Evolutionary conservation across 495 filamentous ascomycete genomes (phyloP).

Genomic region (Zalerion maritima): DNA sequence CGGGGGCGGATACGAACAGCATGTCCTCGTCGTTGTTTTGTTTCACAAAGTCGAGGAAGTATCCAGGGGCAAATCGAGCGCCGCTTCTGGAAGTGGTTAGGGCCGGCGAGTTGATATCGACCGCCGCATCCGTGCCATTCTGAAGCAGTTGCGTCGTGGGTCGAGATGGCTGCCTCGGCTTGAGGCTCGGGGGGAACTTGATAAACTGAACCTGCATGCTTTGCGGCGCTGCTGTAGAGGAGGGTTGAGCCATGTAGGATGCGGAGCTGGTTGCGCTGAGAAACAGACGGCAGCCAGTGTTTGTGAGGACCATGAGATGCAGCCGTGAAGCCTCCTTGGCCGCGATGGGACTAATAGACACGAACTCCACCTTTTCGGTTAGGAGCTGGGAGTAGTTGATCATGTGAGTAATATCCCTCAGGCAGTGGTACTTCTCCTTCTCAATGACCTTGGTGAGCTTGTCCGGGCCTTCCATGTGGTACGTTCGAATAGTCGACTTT

Average conservation of each 20-base stretch:
- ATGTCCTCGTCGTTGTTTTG: conserved; percentile 39
- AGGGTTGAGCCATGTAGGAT: conserved; percentile 45
- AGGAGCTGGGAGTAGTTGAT: conserved; percentile 54
- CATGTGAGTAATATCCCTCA: conserved; percentile 63
- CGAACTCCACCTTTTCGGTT: conserved; percentile 51
- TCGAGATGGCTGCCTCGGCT: conserved; percentile 9
- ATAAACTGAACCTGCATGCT: conserved; percentile 96
- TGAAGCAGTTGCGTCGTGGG: conserved; percentile 18
- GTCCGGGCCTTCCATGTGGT: conserved; percentile 50
- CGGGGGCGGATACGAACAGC: conserved; percentile 75
- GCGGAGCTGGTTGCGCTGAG: conserved; percentile 76
- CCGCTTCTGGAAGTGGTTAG: conserved; percentile 42
- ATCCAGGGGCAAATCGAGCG: conserved; percentile 68
- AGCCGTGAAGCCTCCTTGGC: conserved; percentile 66
- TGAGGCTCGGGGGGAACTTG: conserved; percentile 66
- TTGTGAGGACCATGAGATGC: conserved; percentile 81
- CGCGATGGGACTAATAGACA: conserved; percentile 72
- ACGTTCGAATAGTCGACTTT: conserved; percentile 69
- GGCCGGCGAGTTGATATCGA: conserved; percentile 29
- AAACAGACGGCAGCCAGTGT: conserved; percentile 80
- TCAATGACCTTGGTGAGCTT: conserved; percentile 39
- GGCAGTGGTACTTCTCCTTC: conserved; percentile 36
- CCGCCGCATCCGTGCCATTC: conserved; percentile 12
- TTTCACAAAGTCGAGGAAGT: conserved; percentile 69
- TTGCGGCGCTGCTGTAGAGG: conserved; percentile 52